A percentile compares a stretch with the other conserved stretches of the same genome.
phyloP scores from a whole-genome alignment of 805 yeast genomes.

The Ogataea siamensis region DNA sequence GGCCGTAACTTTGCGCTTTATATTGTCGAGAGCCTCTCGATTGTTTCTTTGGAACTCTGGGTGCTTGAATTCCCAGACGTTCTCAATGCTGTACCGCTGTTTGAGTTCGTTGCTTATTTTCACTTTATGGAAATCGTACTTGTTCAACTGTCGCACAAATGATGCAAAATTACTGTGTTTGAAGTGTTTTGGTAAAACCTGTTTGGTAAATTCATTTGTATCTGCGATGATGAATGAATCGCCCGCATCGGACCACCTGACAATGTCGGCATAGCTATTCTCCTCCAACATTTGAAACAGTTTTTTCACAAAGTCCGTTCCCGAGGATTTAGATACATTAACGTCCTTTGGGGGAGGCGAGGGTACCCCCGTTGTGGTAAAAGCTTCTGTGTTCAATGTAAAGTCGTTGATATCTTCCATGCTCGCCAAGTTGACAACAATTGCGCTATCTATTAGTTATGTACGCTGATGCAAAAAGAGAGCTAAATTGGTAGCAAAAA shows the following conservation, averaged over 20 bases:
- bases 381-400: constrained; percentile 8
- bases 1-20: constrained; percentile 76
- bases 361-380: constrained; percentile 1
- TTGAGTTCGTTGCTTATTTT: constrained; percentile 64
- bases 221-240: constrained; percentile 86
- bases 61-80: constrained; percentile 87
- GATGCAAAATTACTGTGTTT: constrained; percentile 94
- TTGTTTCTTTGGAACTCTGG: constrained; percentile 81
- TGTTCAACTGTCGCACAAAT: constrained; percentile 92
- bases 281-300: constrained; percentile 82
- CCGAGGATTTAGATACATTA: constrained; percentile 13
- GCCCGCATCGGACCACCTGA: constrained; percentile 84
- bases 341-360: constrained; percentile 7
- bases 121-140: constrained; percentile 96
- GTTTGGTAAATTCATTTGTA: constrained; percentile 85
- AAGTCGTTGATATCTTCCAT: constrained; percentile 9
- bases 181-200: constrained; percentile 86
- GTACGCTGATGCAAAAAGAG: too few relatives aligned
- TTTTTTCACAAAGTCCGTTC: constrained; percentile 69
- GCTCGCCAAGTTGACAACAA: constrained; percentile 5
- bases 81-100: constrained; percentile 64
- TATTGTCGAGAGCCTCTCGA: constrained; percentile 76
- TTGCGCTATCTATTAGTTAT: too few relatives aligned
- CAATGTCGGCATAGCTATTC: constrained; percentile 69
- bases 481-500: not conserved